Base-by-base conservation (phyloP, 106 monocot genomes). In the Vanilla planifolia region DNA sequence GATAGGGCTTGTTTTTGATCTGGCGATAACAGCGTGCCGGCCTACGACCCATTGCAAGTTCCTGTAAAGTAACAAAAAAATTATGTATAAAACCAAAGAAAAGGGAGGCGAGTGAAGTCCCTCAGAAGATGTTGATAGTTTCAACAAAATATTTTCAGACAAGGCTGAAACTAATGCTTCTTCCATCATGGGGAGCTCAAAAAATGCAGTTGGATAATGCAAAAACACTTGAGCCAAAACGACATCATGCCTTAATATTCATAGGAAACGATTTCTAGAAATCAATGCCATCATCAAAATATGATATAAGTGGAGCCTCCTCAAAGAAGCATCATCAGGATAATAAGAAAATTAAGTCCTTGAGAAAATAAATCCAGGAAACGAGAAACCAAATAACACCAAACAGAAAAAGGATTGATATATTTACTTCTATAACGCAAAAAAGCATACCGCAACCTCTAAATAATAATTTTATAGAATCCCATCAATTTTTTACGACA, bases 1-100 rank as follows among this genome's bases (percentile, higher is more conserved):
- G 68, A 24, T 68, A 68, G 1, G 68, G 68, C 27, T 68, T 68
- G 46, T 68, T 68, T 59, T 68, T 68, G 13, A 68, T 68, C 48
- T 68, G 68, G 25, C 68, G 68, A 58, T 68, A 68, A 35, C 68
- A 68, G 28, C 68, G 44, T 19, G 68, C 68, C 8, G 68, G 68
- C 35, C 68, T 51, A 25, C 51, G 51, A 51, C 51, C 51, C 51
- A 51, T 51, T 13, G 24, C 21, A 20, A 45, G n/a, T 45, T 45
- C 23, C 51, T 51, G 13, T 25, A 50, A 15, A 15, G 3, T 15
- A 7, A 45, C 9, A 45, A 10, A 2, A 26, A 51, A 51, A 51
- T 19, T 2, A 46, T 46, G n/a, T 46, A 21, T 8, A 47, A 14
- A 47, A 2, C 17, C 22, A 2, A 47, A 3, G 22, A 21, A 47